Evolutionary conservation across 1,284 basidiomycete genomes (phyloP), one percentile per base, ranked within the genome.

Genomic region (Moesziomyces sp.): DNA sequence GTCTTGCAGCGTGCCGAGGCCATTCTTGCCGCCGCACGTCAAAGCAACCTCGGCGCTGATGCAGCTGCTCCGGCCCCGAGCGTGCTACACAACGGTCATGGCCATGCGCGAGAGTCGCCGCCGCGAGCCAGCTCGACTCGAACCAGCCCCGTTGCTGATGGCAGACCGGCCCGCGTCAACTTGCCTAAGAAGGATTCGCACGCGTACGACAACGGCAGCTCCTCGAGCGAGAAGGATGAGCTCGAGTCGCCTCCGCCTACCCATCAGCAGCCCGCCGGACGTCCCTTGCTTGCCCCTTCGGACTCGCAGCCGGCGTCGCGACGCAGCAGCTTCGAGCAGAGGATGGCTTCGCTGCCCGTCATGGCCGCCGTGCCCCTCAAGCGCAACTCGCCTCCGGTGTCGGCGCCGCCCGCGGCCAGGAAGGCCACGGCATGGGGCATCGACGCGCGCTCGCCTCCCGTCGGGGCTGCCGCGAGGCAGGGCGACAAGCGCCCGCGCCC

Each of bases 1-100:
- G 53, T 83, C 7, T 46, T 83, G 35, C 51, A 64, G 23, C 75
- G 74, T n/a, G 76, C 80, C 11, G 81, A 83, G 58, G 38, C 58
- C 1, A 52, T 81, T 14, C 67, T 79, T 0, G 52, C 64, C 16
- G 62, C 66, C 8, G 58, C 60, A 6, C 66, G 69, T 6, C 60
- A 71, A 14, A 33, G 59, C 26, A 67, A 58, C 30, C 53, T 58
- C 26, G 10, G 52, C 13, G 55, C 23, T 42, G 67, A 70, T 13
- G 53, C 47, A 26, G 43, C 53, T 24, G 58, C 53, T 2, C 46
- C 44, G 7, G 50, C 53, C 14, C 46, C 43, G 18, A 54, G 54
- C n/a, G 57, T 56, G 24, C 33, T 64, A 46, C 60, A 54, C 53
- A 70, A 60, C 40, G 58, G 60, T 28, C 61, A 60, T 28, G 57